Conservation (phyloP, 2,329 filamentous ascomycete species). For the Pyrenophora graminea region DNA sequence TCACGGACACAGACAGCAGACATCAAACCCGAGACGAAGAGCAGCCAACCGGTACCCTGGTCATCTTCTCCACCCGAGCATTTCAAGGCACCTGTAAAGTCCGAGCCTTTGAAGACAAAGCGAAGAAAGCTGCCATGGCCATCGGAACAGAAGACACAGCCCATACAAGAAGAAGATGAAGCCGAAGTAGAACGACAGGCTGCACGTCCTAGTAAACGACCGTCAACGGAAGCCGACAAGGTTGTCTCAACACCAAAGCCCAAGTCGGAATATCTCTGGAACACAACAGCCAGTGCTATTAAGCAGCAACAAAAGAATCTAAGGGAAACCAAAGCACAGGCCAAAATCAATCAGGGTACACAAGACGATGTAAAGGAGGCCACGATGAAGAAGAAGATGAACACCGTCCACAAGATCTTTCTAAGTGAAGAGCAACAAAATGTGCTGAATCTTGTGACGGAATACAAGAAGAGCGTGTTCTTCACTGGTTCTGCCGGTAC, state of each 20-base stretch:
- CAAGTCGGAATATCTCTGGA: slow-evolving; percentile 62
- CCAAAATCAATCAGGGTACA: slow-evolving; percentile 43
- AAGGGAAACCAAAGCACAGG: slow-evolving; percentile 63
- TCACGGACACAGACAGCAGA: slow-evolving; percentile 31
- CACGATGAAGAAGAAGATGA: slow-evolving; percentile 49
- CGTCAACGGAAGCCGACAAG: slow-evolving; percentile 41
- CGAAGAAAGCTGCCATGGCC: slow-evolving; percentile 62
- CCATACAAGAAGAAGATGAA: slow-evolving; percentile 22
- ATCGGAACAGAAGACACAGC: slow-evolving; percentile 43
- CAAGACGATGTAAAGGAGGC: slow-evolving; percentile 56
- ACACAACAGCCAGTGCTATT: slow-evolving; percentile 72
- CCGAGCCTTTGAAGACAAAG: slow-evolving; percentile 19
- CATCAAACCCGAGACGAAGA: slow-evolving; percentile 36
- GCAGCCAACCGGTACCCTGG: slow-evolving; percentile 70
- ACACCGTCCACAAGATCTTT: slow-evolving; percentile 62
- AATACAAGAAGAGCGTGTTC: slow-evolving; percentile 85
- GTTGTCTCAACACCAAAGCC: slow-evolving; percentile 50
- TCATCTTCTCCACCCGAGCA: slow-evolving; percentile 66
- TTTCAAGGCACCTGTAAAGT: slow-evolving; percentile 38
- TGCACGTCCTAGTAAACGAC: slow-evolving; percentile 34
- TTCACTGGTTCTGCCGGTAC: slow-evolving; percentile 90
- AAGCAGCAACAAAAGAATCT: slow-evolving; percentile 79
- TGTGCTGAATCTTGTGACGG: slow-evolving; percentile 80
- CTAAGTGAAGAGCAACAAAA: slow-evolving; percentile 85
- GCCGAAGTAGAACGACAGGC: slow-evolving; percentile 17